Evolutionary conservation across 352 stramenopile genomes (phyloP), one percentile per base, ranked within the genome.

Genomic region (Ophiocytium majus): DNA sequence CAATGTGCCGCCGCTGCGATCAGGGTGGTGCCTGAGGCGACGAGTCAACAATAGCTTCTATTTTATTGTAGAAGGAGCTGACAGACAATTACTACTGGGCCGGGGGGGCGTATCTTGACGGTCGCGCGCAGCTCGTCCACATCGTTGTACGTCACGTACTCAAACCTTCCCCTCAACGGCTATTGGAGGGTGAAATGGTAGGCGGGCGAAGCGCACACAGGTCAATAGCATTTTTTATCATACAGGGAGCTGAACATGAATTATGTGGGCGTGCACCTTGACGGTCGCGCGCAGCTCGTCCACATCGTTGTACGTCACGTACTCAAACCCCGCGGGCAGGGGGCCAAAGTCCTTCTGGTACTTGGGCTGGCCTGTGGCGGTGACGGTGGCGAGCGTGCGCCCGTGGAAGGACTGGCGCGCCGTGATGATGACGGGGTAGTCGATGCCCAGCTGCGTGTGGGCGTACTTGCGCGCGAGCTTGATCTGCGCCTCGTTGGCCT

Each of bases 301-400:
- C 50, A 92, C 82, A 85, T 95, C 88, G 85, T 96, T 96, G 90
- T 95, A 96, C 28, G 88, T 90, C 49, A 92, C 91, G 85, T 94
- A 93, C 76, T 92, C 85, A 86, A 95, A 95, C 74, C 92, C 83
- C 76, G 34, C 17, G n/a, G 17, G 36, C n/a, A 96, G 92, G 76
- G 94, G 86, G 57, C 92, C 92, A 17, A 92, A 96, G 81, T 92
- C 91, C 81, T 95, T 91, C 82, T 96, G 92, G 87, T 95, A 95
- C 81, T 96, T 96, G 1, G 92, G 91, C 86, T 95, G 92, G 35
- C 88, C 91, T 10, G 93, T 96, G 34, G 93, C 93, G 28, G 91
- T 92, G 0, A 96, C 83, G 1, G 92, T 92, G 10, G 92, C 92
- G 1, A 95, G 80, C n/a, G 93, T 96, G 10, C 93, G 89, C 23